Evolutionary conservation across 345 rosid genomes (phyloP).

Genomic region (Cardamine occulta): DNA sequence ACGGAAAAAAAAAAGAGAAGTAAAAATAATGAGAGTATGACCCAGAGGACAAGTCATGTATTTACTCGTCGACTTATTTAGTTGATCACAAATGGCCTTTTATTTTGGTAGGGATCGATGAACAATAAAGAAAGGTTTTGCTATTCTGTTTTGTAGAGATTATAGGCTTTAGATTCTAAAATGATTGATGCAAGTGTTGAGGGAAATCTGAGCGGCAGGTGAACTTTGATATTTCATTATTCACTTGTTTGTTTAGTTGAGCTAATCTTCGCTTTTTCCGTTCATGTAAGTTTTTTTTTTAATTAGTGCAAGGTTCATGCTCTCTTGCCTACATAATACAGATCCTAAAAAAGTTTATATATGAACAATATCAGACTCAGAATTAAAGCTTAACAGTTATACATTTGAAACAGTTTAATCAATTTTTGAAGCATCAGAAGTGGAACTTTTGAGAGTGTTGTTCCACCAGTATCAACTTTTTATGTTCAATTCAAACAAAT

Average conservation of each 20-base stretch:
- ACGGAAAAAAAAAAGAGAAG: background rate
- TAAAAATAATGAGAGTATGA: background rate
- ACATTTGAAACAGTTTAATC: background rate
- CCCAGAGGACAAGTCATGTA: background rate
- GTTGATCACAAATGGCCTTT: background rate
- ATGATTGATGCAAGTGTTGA: background rate
- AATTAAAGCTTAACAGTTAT: background rate
- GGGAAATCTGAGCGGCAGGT: background rate
- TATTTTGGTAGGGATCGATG: background rate
- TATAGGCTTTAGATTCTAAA: background rate
- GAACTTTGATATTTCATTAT: background rate
- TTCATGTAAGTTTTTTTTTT: background rate
- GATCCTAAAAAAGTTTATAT: background rate
- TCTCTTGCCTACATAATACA: background rate
- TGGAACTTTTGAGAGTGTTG: constrained; percentile 70
- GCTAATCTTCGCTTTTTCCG: background rate
- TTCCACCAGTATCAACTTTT: constrained; percentile 83
- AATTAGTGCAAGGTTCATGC: background rate
- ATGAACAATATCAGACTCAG: too few relatives aligned
- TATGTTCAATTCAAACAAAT: constrained; percentile 46
- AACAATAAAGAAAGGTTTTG: background rate
- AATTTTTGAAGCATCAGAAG: constrained; percentile 62
- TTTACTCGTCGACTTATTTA: background rate
- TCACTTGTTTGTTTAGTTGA: background rate
- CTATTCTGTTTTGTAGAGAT: background rate